Evolutionary conservation across 805 yeast species (phyloP), one percentile per base, ranked within the genome.

Genomic region (Yamadazyma takamatsuzukensis): DNA sequence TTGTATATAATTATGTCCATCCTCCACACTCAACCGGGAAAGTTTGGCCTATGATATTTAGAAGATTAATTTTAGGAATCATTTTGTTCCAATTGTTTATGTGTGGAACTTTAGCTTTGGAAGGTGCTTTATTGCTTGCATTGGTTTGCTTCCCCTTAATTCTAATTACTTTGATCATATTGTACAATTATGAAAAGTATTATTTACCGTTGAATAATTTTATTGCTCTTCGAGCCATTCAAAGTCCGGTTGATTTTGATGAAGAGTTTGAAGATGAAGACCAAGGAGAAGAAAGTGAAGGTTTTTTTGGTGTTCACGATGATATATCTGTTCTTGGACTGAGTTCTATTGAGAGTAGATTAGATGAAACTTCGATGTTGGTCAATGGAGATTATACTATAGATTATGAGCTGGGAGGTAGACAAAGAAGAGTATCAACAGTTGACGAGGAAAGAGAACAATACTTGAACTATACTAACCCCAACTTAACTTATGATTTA

Each of bases 21-120:
- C 78, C 80, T 1, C 79, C 76, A 15, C 82, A 77, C 50, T 74
- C 80, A 10, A 77, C 83, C 0, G 83, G 83, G 4, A 75, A 75
- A 45, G 79, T 74, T 3, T 77, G 83, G 83, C 80, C 80, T 3
- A 71, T 76, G 56, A 74, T 77, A 5, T 75, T 76, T 41, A 59
- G 78, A 35, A 53, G 83, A 31, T 61, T 76, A 18, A 68, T 76
- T 34, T 48, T 77, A 18, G 83, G 83, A 1, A 53, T 76, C 27
- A 53, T 76, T 8, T 61, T 77, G 22, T 70, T 77, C 44, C 81
- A 77, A 39, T 48, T 77, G n/a, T 76, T 76, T 41, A 76, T 76
- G 80, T 67, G 76, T 50, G 83, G 83, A 9, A 73, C 82, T 0
- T 53, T 77, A 27, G 82, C 81, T 2, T 61, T 77, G 34, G 80